Evolutionary conservation across 2,329 filamentous ascomycete species (phyloP), one percentile per base, ranked within the genome.

Genomic region (Stachybotrys chlorohalonatus): DNA sequence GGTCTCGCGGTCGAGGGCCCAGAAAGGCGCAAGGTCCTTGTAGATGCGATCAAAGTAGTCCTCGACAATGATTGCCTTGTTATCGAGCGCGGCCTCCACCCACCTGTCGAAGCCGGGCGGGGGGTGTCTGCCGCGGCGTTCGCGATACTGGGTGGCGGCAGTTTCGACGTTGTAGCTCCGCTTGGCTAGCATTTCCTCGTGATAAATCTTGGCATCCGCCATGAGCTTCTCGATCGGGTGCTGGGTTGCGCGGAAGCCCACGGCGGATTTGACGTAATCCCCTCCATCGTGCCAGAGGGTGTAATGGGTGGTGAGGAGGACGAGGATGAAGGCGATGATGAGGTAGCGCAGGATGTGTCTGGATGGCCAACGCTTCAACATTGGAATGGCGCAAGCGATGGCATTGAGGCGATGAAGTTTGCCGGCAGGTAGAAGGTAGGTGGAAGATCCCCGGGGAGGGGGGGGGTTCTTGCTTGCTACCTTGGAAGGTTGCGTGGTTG

Each of bases 11-110:
- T 79, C 75, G 39, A 82, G 66, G 2, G 73, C 80, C 82, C 82
- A 85, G 61, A 81, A 84, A 2, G 83, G 83, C 49, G 77, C 71
- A 53, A 85, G 62, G 63, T 86, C 83, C 58, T 83, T 77, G 69
- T 84, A 82, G 55, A 86, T 82, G 56, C 82, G 81, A 62, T 84
- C 80, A 68, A 84, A 86, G 61, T 82, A 86, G 53, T 83, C 78
- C 61, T 86, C 83, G 46, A 86, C 73, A 9, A 85, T 72, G 54
- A 84, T 67, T n/a, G 80, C 76, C 42, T 81, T 69, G 48, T 72
- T 71, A 31, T 77, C 70, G 17, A 68, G 60, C 7, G 83, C 82
- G 54, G 80, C 81, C 36, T 71, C 67, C 60, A 81, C 77, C 83
- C 83, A 86, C 50, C 74, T 69, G 57, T 82, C 75, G 62, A 86